A percentile compares a stretch with the other conserved stretches of the same genome.
Conservation (phyloP, 2,329 filamentous ascomycete species). For the Bipolaris gigantea region DNA sequence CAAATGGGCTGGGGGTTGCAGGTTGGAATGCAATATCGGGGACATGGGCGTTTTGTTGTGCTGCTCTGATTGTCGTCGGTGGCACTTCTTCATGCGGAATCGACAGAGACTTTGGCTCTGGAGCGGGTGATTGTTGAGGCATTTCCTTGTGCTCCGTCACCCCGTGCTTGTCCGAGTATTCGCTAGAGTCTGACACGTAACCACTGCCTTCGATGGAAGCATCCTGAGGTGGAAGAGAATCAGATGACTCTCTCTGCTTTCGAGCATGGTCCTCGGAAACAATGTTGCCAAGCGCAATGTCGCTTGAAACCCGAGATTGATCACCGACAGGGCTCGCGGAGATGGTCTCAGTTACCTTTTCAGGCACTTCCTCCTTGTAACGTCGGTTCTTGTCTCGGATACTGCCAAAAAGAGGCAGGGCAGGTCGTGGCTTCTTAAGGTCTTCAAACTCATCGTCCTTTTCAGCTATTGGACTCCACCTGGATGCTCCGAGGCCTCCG, state of each 20-base stretch:
- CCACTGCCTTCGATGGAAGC: constrained; percentile 69
- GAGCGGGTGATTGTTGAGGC: constrained; percentile 16
- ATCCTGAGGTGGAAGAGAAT: constrained; percentile 71
- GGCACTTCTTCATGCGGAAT: constrained; percentile 18
- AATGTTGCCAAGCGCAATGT: constrained; percentile 61
- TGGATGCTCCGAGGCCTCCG: constrained; percentile 36
- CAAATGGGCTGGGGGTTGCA: constrained; percentile 37
- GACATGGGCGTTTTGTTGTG: constrained; percentile 25
- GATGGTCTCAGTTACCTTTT: constrained; percentile 54
- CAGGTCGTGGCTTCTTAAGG: constrained; percentile 73
- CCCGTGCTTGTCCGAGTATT: constrained; percentile 18
- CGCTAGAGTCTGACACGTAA: constrained; percentile 62
- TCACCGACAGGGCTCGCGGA: constrained; percentile 43
- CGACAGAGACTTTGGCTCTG: constrained; percentile 37
- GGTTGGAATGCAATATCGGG: constrained; percentile 43
- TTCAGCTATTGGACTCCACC: constrained; percentile 47
- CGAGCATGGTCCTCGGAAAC: constrained; percentile 58
- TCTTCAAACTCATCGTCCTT: constrained; percentile 66
- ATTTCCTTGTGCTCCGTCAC: constrained; percentile 13
- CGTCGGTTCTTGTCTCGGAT: constrained; percentile 64
- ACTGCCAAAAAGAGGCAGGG: constrained; percentile 74
- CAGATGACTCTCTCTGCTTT: constrained; percentile 48
- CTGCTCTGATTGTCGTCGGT: constrained; percentile 8
- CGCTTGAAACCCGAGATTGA: constrained; percentile 58
- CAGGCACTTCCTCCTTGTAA: constrained; percentile 54